These are phyloP conservation scores for Hyaloscypha hepaticicola DNA, from an alignment of 495 filamentous ascomycete genomes.

Conservation along the genomic window DNA sequence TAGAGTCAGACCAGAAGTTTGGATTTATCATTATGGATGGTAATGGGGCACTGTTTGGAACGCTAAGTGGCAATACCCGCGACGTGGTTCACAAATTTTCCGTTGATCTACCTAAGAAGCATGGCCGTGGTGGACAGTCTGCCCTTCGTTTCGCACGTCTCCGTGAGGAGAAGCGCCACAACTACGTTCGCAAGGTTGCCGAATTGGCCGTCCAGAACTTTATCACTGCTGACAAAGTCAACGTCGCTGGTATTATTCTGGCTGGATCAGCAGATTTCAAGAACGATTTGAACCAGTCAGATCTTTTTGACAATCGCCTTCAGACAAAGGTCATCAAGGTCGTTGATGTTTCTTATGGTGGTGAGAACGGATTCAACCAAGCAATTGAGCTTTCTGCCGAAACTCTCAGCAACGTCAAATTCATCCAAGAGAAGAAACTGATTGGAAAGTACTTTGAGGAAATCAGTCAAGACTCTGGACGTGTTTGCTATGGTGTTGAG, in stretches of 20 bases:
- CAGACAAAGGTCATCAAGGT: constrained; percentile 97
- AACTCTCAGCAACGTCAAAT: constrained; percentile 98
- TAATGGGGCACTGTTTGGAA: constrained; percentile 95
- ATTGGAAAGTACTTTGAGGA: constrained; percentile 98
- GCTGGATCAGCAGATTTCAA: constrained; percentile 99
- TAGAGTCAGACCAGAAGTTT: constrained; percentile 98
- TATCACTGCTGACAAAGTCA: constrained; percentile 96
- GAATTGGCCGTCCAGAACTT: constrained; percentile 98
- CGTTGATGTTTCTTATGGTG: constrained; percentile 97
- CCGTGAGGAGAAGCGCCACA: constrained; percentile 99
- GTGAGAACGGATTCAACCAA: constrained; percentile 99
- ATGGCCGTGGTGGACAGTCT: constrained; percentile 99
- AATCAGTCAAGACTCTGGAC: constrained; percentile 94
- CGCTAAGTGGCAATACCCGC: constrained; percentile 91
- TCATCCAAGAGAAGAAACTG: constrained; percentile 99
- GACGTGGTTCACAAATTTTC: constrained; percentile 97
- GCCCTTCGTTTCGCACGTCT: constrained; percentile 98
- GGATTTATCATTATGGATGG: constrained; percentile 99
- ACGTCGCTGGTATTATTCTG: constrained; percentile 89
- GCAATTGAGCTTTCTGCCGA: constrained; percentile 93
- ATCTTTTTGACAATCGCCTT: constrained; percentile 91
- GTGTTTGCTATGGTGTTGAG: constrained; percentile 95
- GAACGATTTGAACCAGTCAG: constrained; percentile 96
- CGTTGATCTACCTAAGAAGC: constrained; percentile 98
- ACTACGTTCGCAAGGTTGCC: constrained; percentile 98